A percentile compares a stretch with the other conserved stretches of the same genome.
phyloP scores from a whole-genome alignment of 1,284 basidiomycete genomes.

The Mycosarcoma mackinlayi region DNA sequence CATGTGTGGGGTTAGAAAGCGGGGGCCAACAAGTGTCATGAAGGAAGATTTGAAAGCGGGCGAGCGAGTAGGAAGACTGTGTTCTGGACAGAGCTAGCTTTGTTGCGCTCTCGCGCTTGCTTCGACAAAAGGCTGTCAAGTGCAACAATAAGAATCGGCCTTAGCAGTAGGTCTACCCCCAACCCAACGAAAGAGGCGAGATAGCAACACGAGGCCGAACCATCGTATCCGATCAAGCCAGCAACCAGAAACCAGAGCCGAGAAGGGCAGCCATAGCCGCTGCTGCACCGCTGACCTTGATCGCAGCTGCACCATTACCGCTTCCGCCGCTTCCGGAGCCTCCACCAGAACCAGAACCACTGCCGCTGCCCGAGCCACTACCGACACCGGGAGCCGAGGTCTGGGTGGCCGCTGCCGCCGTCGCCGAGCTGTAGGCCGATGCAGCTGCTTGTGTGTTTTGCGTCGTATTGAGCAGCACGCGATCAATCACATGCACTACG shows the following conservation, averaged over 20 bases:
- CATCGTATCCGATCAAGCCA: conserved; percentile 38
- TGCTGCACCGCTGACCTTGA: conserved; percentile 29
- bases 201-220: no score
- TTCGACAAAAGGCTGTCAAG: no score
- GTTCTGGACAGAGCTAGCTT: no score
- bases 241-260: conserved; percentile 40
- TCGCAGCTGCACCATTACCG: conserved; percentile 16
- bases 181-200: no score
- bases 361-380: conserved; percentile 7
- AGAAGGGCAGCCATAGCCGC: conserved; percentile 34
- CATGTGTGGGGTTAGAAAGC: no score
- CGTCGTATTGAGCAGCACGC: conserved; percentile 74
- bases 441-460: conserved; percentile 73
- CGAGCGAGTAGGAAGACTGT: no score
- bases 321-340: conserved; percentile 4
- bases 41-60: no score
- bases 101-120: no score
- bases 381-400: conserved; percentile 20
- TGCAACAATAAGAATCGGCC: no score
- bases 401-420: conserved; percentile 37
- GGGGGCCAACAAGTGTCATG: no score
- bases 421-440: conserved; percentile 70
- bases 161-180: no score
- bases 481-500: conserved; percentile 77
- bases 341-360: conserved; percentile 16